Base-by-base conservation (phyloP, 1,284 basidiomycete genomes). In the Leccinum holopus region DNA sequence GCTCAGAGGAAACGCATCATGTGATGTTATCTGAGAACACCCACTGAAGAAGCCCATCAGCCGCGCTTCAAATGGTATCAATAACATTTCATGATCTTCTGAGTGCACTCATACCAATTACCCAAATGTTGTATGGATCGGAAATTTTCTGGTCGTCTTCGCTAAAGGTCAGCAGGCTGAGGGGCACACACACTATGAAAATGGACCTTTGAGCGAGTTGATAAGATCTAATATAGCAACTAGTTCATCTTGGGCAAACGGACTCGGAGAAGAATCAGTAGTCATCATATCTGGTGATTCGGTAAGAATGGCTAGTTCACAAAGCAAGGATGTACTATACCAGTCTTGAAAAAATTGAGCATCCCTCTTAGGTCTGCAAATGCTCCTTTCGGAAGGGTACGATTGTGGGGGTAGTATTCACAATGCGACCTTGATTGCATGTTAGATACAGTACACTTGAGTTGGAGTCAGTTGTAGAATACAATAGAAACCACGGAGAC, bases 121-220 rank as follows among this genome's bases (percentile, higher is more conserved):
- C 47, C 66, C 68, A 71, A 6, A 71, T 56, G 32, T 30, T 66
- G n/a, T 59, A 60, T 6, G 58, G 49, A 39, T 68, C 37, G 0
- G 54, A 49, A 21, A 56, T 68, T 3, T 41, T 41, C 3, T 57
- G n/a, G 16, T 61, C 58, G 8, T 55, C 68, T 68, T 52, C 3
- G n/a, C 11, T n/a, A 21, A 30, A 12, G 18, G 5, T 70, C 25
- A 67, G 57, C 12, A 18, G 5, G 33, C 2, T 8, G 18, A 33
- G 57, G 10, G 11, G 30, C 16, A 2, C 3, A 14, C 7, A 39
- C 1, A 21, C 10, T 9, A 68, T 0, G 59, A 64, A 8, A 66
- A 68, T 28, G 68, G 37, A 72, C 61, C 35, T 66, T 61, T 69
- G 21, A 69, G 30, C 5, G 66, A 69, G 16, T 67, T 69, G 32